These are phyloP conservation scores for Hyaloraphidium curvatum DNA, from an alignment of 192 early-diverging fungal genomes.

Conservation along the genomic window DNA sequence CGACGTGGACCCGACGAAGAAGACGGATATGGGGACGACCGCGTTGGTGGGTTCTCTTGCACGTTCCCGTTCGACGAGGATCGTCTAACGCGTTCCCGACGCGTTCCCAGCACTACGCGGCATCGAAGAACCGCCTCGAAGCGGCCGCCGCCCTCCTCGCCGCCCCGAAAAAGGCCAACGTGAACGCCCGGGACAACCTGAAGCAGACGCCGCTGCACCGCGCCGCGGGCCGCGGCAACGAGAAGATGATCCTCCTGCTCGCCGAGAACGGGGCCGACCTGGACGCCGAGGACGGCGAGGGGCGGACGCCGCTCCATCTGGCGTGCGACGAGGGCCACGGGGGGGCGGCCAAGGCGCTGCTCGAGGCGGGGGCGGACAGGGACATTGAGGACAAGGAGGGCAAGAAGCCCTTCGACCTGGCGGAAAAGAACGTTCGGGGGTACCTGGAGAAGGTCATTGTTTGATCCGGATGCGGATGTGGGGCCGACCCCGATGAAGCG, in stretches of 20 bases:
- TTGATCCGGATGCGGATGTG: no score
- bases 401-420: no score
- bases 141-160: conserved; percentile 10
- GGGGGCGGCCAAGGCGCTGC: no score
- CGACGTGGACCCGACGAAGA: no score
- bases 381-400: no score
- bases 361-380: no score
- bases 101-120: conserved; percentile 28
- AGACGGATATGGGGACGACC: no score
- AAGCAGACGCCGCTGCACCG: conserved; percentile 26
- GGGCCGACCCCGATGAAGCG: no score
- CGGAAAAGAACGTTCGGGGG: no score
- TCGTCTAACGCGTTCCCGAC: conserved; percentile 1
- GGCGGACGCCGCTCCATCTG: conserved; percentile 35
- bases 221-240: conserved; percentile 8
- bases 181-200: conserved; percentile 20
- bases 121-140: conserved; percentile 35
- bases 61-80: no score
- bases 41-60: no score
- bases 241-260: conserved; percentile 20
- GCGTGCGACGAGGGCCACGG: conserved; percentile 41
- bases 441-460: no score
- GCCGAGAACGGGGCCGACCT: conserved; percentile 22
- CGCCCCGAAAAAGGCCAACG: conserved; percentile 19
- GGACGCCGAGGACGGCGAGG: conserved; percentile 20